Evolutionary conservation across 306 rosid species (phyloP).

Genomic region (Quercus engelmannii): DNA sequence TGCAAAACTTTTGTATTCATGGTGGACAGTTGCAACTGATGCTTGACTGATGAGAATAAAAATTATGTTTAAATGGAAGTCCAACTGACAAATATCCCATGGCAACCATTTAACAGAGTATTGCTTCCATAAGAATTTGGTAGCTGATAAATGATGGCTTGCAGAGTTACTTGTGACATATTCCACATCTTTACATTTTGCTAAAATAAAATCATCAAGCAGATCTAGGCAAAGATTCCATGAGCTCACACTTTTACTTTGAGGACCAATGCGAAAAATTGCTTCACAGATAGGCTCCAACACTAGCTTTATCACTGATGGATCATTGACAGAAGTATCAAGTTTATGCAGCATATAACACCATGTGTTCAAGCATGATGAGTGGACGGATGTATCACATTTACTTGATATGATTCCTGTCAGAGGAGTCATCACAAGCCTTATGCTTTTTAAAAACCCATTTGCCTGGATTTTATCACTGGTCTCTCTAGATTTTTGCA

Average conservation of each 20-base stretch:
- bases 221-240: constrained; percentile 64
- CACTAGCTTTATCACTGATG: constrained; percentile 42
- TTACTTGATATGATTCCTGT: constrained; percentile 61
- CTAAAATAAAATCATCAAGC: constrained; percentile 54
- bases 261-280: constrained; percentile 56
- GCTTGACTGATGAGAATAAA: constrained; percentile 48
- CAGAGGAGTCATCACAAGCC: constrained; percentile 81
- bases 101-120: constrained; percentile 66
- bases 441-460: constrained; percentile 60
- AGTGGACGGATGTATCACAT: constrained; percentile 60
- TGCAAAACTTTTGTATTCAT: constrained; percentile 42
- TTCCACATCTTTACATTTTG: constrained; percentile 36
- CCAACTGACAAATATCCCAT: constrained; percentile 66
- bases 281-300: constrained; percentile 62
- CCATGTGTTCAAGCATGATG: constrained; percentile 84
- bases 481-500: neutral
- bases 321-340: constrained; percentile 52
- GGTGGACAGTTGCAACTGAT: constrained; percentile 33
- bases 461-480: constrained; percentile 33
- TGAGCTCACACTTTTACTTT: constrained; percentile 48
- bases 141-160: constrained; percentile 21
- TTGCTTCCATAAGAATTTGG: constrained; percentile 53
- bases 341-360: constrained; percentile 69
- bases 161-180: constrained; percentile 25
- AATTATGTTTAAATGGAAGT: constrained; percentile 59